phyloP scores from a whole-genome alignment of 1,139 yeast genomes.

The Pichia sp. region DNA sequence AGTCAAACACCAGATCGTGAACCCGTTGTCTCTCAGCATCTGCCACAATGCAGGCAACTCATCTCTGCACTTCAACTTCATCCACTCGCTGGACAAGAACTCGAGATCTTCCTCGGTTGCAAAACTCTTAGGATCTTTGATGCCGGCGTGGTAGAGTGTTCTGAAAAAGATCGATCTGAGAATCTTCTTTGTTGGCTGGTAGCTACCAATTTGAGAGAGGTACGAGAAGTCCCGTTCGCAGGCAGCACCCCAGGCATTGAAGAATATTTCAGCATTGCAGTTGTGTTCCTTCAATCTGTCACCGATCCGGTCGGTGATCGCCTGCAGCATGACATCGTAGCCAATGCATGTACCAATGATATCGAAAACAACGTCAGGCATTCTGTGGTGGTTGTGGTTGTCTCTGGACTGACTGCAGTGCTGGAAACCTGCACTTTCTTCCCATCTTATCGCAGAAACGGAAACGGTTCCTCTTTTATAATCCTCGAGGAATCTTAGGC shows the following conservation, averaged over 20 bases:
- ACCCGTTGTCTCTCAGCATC: conserved; percentile 26
- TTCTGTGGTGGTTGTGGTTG: conserved; percentile 1
- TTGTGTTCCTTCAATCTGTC: conserved; percentile 20
- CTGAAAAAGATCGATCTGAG: conserved; percentile 26
- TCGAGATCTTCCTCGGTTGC: conserved; percentile 27
- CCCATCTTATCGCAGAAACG: too few species aligned
- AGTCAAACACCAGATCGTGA: conserved; percentile 28
- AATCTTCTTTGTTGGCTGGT: conserved; percentile 24
- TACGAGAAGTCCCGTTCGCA: conserved; percentile 30
- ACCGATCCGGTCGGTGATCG: conserved; percentile 25
- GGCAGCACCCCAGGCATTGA: conserved; percentile 30
- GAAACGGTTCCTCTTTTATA: too few species aligned
- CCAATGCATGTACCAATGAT: conserved; percentile 30
- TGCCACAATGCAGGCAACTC: conserved; percentile 25
- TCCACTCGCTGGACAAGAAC: conserved; percentile 22
- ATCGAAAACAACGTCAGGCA: conserved; percentile 31
- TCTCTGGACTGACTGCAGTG: too few species aligned
- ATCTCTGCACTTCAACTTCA: conserved; percentile 25
- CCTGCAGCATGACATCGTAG: conserved; percentile 25
- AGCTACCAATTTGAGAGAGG: conserved; percentile 25
- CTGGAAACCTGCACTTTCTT: too few species aligned
- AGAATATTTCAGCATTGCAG: conserved; percentile 23
- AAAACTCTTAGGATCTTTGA: conserved; percentile 24
- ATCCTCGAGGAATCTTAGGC: too few species aligned
- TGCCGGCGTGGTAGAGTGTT: conserved; percentile 25